Conservation (phyloP, 192 early-diverging fungal genomes). For the Entophlyctis helioformis region DNA sequence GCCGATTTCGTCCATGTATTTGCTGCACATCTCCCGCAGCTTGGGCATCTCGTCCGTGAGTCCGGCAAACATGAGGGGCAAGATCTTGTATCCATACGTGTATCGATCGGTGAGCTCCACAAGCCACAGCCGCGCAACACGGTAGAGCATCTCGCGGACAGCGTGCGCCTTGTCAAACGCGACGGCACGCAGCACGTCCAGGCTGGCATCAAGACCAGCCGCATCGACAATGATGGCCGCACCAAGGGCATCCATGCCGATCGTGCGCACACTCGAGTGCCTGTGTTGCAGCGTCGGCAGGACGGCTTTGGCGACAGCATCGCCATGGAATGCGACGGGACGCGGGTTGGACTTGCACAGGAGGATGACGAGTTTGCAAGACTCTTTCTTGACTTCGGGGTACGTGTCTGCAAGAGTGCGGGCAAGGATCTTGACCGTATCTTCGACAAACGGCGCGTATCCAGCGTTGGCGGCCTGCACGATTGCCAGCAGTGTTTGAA, state of each 20-base stretch:
- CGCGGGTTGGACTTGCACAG: slow-evolving; percentile 11
- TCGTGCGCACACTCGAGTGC: slow-evolving; percentile 33
- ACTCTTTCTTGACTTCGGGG: slow-evolving; percentile 47
- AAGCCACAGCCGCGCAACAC: slow-evolving; percentile 24
- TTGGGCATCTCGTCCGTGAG: slow-evolving; percentile 30
- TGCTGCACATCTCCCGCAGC: slow-evolving; percentile 4
- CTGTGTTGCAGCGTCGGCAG: slow-evolving; percentile 29
- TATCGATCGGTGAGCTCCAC: slow-evolving; percentile 32
- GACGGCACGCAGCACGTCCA: slow-evolving; percentile 22
- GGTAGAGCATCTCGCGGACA: slow-evolving; percentile 36
- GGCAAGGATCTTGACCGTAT: slow-evolving; percentile 24
- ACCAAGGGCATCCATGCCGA: slow-evolving; percentile 20
- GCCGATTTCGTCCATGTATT: slow-evolving; percentile 26
- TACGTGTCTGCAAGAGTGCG: slow-evolving; percentile 29
- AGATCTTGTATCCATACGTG: slow-evolving; percentile 32
- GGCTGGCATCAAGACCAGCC: slow-evolving; percentile 21
- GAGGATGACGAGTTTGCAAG: slow-evolving; percentile 23
- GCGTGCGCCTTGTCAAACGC: slow-evolving; percentile 29
- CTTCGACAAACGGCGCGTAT: slow-evolving; percentile 37
- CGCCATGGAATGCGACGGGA: slow-evolving; percentile 14
- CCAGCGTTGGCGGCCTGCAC: slow-evolving; percentile 7
- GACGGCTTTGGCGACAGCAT: slow-evolving; percentile 23
- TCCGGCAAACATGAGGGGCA: slow-evolving; percentile 33
- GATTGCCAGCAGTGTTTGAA: slow-evolving; percentile 16
- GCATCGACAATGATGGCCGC: slow-evolving; percentile 29